Conservation (phyloP, 371 early-diverging fungal genomes). For the Aphelidium insulamus region DNA sequence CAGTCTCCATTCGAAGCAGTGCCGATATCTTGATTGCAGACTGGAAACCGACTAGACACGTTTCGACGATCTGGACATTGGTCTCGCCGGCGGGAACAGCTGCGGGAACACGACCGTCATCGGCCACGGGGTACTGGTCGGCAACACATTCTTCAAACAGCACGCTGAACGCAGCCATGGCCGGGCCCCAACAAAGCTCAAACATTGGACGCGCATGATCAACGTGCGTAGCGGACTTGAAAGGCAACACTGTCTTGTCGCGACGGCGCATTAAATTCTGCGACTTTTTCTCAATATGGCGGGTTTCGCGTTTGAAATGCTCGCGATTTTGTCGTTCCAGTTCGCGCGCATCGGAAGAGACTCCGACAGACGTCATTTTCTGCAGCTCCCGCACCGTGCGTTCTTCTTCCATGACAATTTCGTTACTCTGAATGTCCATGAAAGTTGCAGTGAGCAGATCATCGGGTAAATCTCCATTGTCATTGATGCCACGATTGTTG, state of each 20-base stretch:
- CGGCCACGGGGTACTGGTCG: not conserved
- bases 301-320: slow-evolving; percentile 18
- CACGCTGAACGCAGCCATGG: slow-evolving; percentile 22
- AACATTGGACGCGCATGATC: slow-evolving; percentile 27
- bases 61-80: slow-evolving; percentile 7
- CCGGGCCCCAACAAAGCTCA: slow-evolving; percentile 15
- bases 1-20: slow-evolving; percentile 21
- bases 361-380: slow-evolving; percentile 6
- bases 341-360: slow-evolving; percentile 6
- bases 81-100: not conserved
- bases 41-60: slow-evolving; percentile 24
- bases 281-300: slow-evolving; percentile 19
- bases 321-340: slow-evolving; percentile 18
- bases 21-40: slow-evolving; percentile 14
- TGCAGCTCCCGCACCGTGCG: slow-evolving; percentile 11
- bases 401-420: slow-evolving; percentile 30
- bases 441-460: slow-evolving; percentile 18
- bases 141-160: slow-evolving; percentile 14
- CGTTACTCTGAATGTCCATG: slow-evolving; percentile 19
- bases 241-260: slow-evolving; percentile 5
- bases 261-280: slow-evolving; percentile 11
- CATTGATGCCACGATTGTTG: slow-evolving; percentile 28
- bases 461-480: slow-evolving; percentile 17
- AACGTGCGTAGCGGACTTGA: slow-evolving; percentile 10
- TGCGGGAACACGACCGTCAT: not conserved